These are phyloP conservation scores for Acanthamoeba castellanii DNA, from an alignment of 208 protist genomes.

Conservation along the genomic window DNA sequence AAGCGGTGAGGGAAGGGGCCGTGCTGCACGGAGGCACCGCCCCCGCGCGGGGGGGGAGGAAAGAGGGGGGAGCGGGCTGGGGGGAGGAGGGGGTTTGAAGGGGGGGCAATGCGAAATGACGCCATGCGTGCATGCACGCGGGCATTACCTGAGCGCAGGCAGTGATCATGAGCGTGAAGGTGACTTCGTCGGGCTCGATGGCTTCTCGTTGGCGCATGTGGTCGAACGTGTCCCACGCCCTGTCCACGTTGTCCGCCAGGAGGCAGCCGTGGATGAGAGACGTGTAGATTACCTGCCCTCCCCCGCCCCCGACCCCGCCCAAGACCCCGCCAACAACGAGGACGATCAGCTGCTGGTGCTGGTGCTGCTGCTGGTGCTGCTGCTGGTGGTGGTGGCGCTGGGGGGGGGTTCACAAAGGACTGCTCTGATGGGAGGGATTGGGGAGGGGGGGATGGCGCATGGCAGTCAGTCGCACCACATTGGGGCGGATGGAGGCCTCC, in stretches of 20 bases:
- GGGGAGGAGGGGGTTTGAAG: too few relatives aligned
- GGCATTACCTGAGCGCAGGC: constrained; percentile 5
- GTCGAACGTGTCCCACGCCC: constrained; percentile 54
- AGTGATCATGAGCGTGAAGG: constrained; percentile 63
- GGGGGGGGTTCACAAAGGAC: too few relatives aligned
- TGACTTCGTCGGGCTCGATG: constrained; percentile 35
- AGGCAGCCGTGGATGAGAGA: constrained; percentile 33
- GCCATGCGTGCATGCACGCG: neutral
- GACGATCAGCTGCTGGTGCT: too few relatives aligned
- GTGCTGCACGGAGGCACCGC: too few relatives aligned
- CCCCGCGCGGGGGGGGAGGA: too few relatives aligned
- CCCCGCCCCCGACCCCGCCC: neutral
- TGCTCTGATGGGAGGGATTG: neutral
- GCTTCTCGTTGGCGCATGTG: constrained; percentile 55
- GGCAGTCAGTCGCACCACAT: neutral
- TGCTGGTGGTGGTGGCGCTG: too few relatives aligned
- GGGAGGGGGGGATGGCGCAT: neutral
- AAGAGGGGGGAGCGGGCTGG: too few relatives aligned
- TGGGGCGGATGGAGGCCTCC: neutral
- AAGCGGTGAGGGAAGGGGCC: too few relatives aligned
- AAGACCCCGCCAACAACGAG: neutral
- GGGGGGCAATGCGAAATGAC: too few relatives aligned
- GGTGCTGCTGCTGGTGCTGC: too few relatives aligned
- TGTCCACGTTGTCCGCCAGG: neutral
- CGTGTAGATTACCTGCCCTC: constrained; percentile 2